phyloP scores from a whole-genome alignment of 2,329 filamentous ascomycete genomes.

The Amauroascus verrucosus region DNA sequence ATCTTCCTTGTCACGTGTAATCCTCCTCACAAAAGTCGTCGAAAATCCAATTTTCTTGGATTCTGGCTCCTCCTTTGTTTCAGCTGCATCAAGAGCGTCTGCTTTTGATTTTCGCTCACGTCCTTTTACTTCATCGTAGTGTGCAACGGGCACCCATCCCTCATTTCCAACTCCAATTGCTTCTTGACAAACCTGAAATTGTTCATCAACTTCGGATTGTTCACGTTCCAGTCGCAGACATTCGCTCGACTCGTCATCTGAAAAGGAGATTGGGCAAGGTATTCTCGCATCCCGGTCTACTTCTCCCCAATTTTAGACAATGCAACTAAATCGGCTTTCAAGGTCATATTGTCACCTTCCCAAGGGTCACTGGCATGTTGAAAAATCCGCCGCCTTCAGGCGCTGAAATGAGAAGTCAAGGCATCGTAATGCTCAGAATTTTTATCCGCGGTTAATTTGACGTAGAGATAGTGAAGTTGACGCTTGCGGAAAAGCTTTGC shows the following conservation, averaged over 20 bases:
- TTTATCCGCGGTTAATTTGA: slow-evolving; percentile 15
- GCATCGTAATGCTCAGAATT: slow-evolving; percentile 18
- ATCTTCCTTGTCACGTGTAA: neutral
- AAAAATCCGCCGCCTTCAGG: slow-evolving; percentile 18
- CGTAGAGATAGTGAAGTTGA: slow-evolving; percentile 20
- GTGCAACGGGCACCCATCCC: slow-evolving; percentile 20
- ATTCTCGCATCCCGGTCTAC: neutral
- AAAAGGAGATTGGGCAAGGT: slow-evolving; percentile 15
- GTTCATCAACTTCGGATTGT: slow-evolving; percentile 19
- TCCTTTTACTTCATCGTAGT: slow-evolving; percentile 19
- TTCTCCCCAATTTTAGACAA: slow-evolving; percentile 16
- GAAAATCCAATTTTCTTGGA: slow-evolving; percentile 16
- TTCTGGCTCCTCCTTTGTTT: slow-evolving; percentile 15
- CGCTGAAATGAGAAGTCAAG: slow-evolving; percentile 14
- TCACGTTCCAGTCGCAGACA: slow-evolving; percentile 14
- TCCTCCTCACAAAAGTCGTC: slow-evolving; percentile 15
- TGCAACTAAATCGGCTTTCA: slow-evolving; percentile 21
- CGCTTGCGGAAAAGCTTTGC: slow-evolving; percentile 15
- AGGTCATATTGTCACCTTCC: slow-evolving; percentile 21
- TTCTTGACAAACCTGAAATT: slow-evolving; percentile 17
- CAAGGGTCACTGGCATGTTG: slow-evolving; percentile 18
- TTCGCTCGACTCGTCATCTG: slow-evolving; percentile 12
- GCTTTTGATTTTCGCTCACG: slow-evolving; percentile 16
- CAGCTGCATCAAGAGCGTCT: slow-evolving; percentile 18
- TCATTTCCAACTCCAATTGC: slow-evolving; percentile 19